Evolutionary conservation across 75 land plant genomes (phyloP), one percentile per base, ranked within the genome.

Genomic region (Pinus taeda): DNA sequence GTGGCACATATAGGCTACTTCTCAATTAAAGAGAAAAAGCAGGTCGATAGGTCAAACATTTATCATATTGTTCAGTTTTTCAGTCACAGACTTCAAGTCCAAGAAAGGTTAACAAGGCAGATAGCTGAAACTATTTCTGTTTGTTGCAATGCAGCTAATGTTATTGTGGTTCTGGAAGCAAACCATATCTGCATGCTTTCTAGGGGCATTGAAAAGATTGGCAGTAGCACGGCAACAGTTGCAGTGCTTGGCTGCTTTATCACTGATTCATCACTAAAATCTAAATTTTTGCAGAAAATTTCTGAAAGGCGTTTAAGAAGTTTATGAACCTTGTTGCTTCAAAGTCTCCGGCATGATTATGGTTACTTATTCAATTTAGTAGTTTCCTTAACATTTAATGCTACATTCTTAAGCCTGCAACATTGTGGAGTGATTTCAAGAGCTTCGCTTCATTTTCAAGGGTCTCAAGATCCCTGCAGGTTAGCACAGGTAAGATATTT

Each of bases 131-230:
- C 91, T 9, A 79, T 95, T 56, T 83, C 84, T 64, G 79, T 81
- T 36, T 13, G 81, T 15, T 79, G 75, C 26, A 76, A 74, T 18
- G 17, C 33, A 24, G 66, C 15, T 65, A 85, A 91, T 63, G 85
- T 95, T 11, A 95, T 95, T 71, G 98, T 95, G 53, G 92, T 93
- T 33, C 85, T 91, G 39, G 98, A 95, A 80, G 98, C 95, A n/a
- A 85, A 59, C 57, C 95, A 95, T 37, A 88, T 91, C 57, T 95
- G 98, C 81, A 90, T 95, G 93, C 76, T 90, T 20, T 81, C 98
- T 3, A 80, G 98, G 78, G 98, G 98, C 70, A 87, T 95, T 64
- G 90, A 90, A 82, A 91, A 92, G 80, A 76, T 90, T 5, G 91
- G 93, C 1, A 90, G 93, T 39, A 87, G 75, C 49, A 95, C 95